phyloP scores from a whole-genome alignment of 331 rosid genomes.

The Rhamnella rubrinervis region DNA sequence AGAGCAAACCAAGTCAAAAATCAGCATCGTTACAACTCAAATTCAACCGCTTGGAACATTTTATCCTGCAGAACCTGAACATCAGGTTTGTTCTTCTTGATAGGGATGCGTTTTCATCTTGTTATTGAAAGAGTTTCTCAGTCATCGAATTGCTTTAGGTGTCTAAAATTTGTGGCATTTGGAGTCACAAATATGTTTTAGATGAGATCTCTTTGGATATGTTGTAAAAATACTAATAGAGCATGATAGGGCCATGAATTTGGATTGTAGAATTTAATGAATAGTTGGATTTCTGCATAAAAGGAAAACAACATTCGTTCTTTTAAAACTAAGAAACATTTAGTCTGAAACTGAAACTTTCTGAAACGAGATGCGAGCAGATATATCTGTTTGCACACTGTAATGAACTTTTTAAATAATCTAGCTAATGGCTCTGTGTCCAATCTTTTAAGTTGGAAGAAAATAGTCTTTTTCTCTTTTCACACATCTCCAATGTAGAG shows the following conservation, averaged over 20 bases:
- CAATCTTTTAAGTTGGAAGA: too few species aligned
- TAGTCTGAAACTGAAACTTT: background rate
- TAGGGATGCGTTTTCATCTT: constrained; percentile 1
- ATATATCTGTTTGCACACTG: background rate
- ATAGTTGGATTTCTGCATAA: background rate
- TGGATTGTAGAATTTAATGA: background rate
- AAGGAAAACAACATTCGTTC: background rate
- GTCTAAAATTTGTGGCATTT: constrained; percentile 2
- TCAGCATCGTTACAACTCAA: constrained; percentile 79
- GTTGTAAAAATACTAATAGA: background rate
- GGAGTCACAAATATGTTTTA: background rate
- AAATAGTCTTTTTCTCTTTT: too few species aligned
- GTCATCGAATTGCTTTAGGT: background rate
- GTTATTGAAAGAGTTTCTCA: constrained; percentile 5
- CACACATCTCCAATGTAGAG: too few species aligned
- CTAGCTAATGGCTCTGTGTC: too few species aligned
- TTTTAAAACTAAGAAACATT: constrained; percentile 3
- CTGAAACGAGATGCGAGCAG: background rate
- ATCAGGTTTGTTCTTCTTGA: constrained; percentile 56
- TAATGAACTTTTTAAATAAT: background rate
- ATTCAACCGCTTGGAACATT: constrained; percentile 69
- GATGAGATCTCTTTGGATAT: background rate
- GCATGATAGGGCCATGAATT: background rate
- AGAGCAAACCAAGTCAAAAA: constrained; percentile 75
- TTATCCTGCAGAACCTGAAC: constrained; percentile 85